Evolutionary conservation across 768 basidiomycete genomes (phyloP), one percentile per base, ranked within the genome.

Genomic region (Chlorophyllum brunneum): DNA sequence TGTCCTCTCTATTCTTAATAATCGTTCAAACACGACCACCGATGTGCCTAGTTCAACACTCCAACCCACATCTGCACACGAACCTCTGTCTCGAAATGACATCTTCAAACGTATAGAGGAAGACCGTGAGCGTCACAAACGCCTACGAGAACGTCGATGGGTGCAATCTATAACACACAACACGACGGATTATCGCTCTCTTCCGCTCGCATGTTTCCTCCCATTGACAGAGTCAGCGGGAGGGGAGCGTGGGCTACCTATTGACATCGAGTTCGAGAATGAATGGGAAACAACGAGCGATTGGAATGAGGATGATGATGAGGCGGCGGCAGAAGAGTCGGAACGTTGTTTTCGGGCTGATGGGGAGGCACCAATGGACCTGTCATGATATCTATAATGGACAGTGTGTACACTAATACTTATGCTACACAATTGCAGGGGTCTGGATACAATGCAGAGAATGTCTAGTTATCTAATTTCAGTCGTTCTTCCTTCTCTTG

Each of bases 231-330:
- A 77, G 37, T 64, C 75, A 2, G 70, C 64, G 11, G 77, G 79
- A 45, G 80, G 79, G 0, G 77, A 77, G 38, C 79, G 80, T 34
- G 84, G 87, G 63, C 59, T 83, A 31, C 72, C 82, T 16, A 69
- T 86, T 38, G 90, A 91, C 58, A 86, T 92, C 50, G 88, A 92
- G 65, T 92, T 92, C 60, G 89, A 92, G 61, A 90, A 91, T 56
- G 88, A 88, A 55, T 92, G 90, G 89, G 90, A 92, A 66, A 82
- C 88, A 36, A 89, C 86, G 45, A 91, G 89, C 58, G 88, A 91
- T 68, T 92, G 89, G 88, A 92, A 92, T 65, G 89, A 91, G 65
- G 89, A 92, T 56, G 89, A 92, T 59, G 83, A 85, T 2, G 88
- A 92, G 54, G 86, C 85, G 2, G 81, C 80, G 16, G 66, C 64